Evolutionary conservation across 805 yeast genomes (phyloP), one percentile per base, ranked within the genome.

Genomic region (Wickerhamiella cacticola): DNA sequence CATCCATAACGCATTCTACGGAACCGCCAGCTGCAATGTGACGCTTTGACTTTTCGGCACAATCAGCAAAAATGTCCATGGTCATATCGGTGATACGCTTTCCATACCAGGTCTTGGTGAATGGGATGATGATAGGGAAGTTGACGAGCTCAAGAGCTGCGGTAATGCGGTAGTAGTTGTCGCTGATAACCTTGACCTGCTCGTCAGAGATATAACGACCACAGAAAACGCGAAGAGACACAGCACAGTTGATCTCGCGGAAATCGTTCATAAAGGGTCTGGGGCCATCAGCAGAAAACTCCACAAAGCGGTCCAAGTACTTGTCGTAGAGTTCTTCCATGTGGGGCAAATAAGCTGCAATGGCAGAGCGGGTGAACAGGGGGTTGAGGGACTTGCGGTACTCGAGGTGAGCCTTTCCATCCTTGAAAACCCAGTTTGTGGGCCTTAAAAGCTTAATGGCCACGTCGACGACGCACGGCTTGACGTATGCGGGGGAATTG

Each of bases 21-120:
- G 73, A 67, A 46, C 88, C 94, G 56, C 88, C 88, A 5, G 73
- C 70, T 36, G 75, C 80, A 61, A 89, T 81, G 61, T 80, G 80
- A 49, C 74, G 75, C 66, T 89, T 89, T 48, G 97, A 84, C 76
- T 71, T 76, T 56, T 74, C 86, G 15, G 98, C 95, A 71, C 97
- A 89, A 23, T 67, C 67, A 60, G 80, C 96, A 59, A 92, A 87
- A 57, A 86, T 80, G 57, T 78, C 80, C 96, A 92, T 89, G 15
- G 95, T 85, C 72, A 80, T 77, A 63, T 92, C 95, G 49, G 96
- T 94, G 60, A 88, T 82, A 62, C 74, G 78, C 70, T 84, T 81
- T 56, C 98, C 98, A 67, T 88, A 85, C 98, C 98, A 92, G 29
- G 98, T 82, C 70, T 89, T 92, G 52, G 98, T 87, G 73, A 74